A percentile compares a stretch with the other conserved stretches of the same genome.
Conservation (phyloP, 495 filamentous ascomycete genomes). For the Massariosphaeria phaeospora region DNA sequence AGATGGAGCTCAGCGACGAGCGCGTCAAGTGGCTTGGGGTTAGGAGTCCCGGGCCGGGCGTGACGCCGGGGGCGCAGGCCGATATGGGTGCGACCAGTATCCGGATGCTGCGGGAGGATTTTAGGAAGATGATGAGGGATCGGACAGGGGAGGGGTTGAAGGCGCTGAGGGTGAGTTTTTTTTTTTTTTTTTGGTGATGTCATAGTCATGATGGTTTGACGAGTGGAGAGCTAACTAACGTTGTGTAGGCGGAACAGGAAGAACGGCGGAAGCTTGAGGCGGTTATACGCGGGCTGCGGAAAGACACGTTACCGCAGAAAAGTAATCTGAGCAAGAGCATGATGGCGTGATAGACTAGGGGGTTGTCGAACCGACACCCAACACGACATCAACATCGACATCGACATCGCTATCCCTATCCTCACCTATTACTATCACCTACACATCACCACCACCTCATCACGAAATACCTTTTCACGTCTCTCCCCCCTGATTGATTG, state of each 20-base stretch:
- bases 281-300: conserved; percentile 52
- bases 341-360: conserved; percentile 11
- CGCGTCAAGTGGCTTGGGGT: conserved; percentile 65
- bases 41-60: conserved; percentile 51
- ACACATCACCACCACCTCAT: no score
- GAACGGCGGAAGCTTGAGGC: conserved; percentile 63
- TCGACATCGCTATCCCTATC: no score
- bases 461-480: no score
- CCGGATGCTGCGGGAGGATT: conserved; percentile 71
- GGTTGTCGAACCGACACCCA: no score
- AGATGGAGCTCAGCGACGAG: conserved; percentile 65
- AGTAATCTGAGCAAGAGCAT: conserved; percentile 19
- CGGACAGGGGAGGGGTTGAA: conserved; percentile 67
- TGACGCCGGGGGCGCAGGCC: conserved; percentile 35
- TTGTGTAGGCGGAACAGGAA: conserved; percentile 62
- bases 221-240: not conserved
- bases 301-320: conserved; percentile 39
- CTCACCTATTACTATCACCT: no score
- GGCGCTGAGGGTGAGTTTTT: conserved; percentile 57
- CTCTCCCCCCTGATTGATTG: no score
- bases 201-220: not conserved
- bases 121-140: conserved; percentile 88
- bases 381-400: no score
- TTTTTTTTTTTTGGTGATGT: conserved; percentile 11
- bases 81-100: conserved; percentile 58